Evolutionary conservation across 352 stramenopile species (phyloP), one percentile per base, ranked within the genome.

Genomic region (Thalassiosira pacifica): DNA sequence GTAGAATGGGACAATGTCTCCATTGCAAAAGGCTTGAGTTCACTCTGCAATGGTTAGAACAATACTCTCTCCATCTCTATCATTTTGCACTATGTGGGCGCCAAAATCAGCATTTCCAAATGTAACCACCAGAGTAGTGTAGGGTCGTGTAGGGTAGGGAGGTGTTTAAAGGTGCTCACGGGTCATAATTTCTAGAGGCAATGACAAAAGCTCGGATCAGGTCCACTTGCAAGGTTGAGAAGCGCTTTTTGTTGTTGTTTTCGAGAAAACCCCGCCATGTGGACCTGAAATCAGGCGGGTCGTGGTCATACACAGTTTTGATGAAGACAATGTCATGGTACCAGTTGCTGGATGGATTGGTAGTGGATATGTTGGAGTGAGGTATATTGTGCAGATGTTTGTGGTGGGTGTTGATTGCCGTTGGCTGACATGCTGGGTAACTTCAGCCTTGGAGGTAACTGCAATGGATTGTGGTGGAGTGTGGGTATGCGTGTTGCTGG

Each of bases 111-210:
- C 34, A 69, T 2, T 69, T 69, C 61, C 19, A 64, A 34, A 13
- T 74, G 66, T 42, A 74, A 26, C 66, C 66, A 74, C 66, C 66
- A 74, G 24, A 74, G 63, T 5, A 45, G 66, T 3, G 65, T 40
- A 3, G 37, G 13, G 37, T 48, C 13, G 37, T 48, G 37, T 13
- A 6, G 6, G 37, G 37, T 48, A 13, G 37, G 37, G 6, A 13
- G 6, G 6, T 48, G 6, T 48, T 48, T 13, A 13, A 13, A 48
- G 13, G 13, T 13, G 37, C 6, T 48, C 13, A 13, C n/a, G 37
- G 37, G 13, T 48, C 37, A 48, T 48, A 48, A 13, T 48, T 13
- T 16, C 37, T 6, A 13, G 45, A n/a, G 45, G 45, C 45, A n/a
- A 57, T 19, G 5, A n/a, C 45, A 19, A 57, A 24, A 19, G 45